Conservation (phyloP, 2,329 filamentous ascomycete species). For the Alternaria angustiovoidea region DNA sequence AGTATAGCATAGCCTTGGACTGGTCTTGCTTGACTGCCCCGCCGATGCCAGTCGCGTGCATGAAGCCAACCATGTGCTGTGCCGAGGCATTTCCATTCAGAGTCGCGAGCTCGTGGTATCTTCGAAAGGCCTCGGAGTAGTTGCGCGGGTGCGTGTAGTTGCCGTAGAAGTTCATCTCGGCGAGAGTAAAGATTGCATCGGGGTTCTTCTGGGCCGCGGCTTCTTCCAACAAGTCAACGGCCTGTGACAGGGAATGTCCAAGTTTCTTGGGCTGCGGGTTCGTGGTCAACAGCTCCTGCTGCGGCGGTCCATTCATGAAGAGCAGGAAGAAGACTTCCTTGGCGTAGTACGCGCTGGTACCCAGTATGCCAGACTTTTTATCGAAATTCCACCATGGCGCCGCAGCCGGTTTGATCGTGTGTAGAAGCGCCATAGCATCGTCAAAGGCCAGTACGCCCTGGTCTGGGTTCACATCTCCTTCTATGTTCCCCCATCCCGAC, state of each 20-base stretch:
- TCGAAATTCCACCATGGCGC: conserved; percentile 51
- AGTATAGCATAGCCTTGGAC: conserved; percentile 89
- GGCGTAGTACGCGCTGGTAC: conserved; percentile 66
- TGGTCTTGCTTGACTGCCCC: conserved; percentile 83
- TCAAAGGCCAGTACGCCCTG: conserved; percentile 40
- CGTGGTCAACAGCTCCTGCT: conserved; percentile 54
- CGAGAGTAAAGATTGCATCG: conserved; percentile 88
- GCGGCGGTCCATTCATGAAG: conserved; percentile 69
- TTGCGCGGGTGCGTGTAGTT: conserved; percentile 89
- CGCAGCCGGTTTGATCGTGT: conserved; percentile 52
- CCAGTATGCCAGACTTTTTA: conserved; percentile 66
- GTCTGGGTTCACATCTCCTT: conserved; percentile 20
- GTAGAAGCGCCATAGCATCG: conserved; percentile 53
- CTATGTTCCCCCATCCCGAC: conserved; percentile 30
- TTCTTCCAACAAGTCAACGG: conserved; percentile 65
- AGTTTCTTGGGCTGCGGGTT: conserved; percentile 54
- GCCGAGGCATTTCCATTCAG: conserved; percentile 87
- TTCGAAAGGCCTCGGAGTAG: conserved; percentile 78
- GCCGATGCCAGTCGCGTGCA: conserved; percentile 93
- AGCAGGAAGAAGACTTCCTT: conserved; percentile 69
- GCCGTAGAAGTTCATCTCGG: conserved; percentile 95
- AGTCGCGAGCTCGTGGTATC: conserved; percentile 80
- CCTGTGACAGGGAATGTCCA: conserved; percentile 62
- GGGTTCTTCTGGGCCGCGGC: conserved; percentile 68
- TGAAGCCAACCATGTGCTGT: conserved; percentile 93